These are phyloP conservation scores for Isabelozyma gotoi DNA, from an alignment of 805 yeast genomes.

Conservation along the genomic window DNA sequence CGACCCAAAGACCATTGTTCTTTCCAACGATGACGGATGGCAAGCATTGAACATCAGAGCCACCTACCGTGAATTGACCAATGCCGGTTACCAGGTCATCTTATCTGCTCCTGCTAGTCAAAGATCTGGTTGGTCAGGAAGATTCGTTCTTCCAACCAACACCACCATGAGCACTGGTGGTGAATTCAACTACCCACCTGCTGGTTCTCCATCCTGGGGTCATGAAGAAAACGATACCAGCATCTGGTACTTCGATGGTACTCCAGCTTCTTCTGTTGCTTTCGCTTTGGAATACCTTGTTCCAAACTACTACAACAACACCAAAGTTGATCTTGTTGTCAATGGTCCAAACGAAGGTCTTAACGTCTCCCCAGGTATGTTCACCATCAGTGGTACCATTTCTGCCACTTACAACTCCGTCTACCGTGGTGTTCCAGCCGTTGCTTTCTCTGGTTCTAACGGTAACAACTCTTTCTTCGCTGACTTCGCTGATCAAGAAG, in stretches of 20 bases:
- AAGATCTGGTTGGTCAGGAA: constrained; percentile 51
- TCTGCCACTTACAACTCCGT: constrained; percentile 50
- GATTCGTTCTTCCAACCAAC: constrained; percentile 35
- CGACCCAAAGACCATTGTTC: constrained; percentile 24
- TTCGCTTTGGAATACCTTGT: constrained; percentile 48
- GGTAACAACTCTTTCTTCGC: constrained; percentile 48
- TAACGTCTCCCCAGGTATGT: constrained; percentile 42
- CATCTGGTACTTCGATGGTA: constrained; percentile 56
- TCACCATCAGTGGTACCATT: constrained; percentile 50
- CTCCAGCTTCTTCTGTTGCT: constrained; percentile 54
- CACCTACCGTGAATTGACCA: constrained; percentile 45
- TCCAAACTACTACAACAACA: constrained; percentile 45
- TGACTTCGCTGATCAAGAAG: constrained; percentile 36
- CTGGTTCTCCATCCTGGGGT: constrained; percentile 51
- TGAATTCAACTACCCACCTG: constrained; percentile 39
- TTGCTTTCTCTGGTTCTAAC: constrained; percentile 54
- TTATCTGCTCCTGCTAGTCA: constrained; percentile 46
- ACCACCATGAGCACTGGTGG: constrained; percentile 36
- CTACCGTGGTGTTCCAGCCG: constrained; percentile 48
- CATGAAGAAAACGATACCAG: constrained; percentile 31
- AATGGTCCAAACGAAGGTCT: constrained; percentile 56
- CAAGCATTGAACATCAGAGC: constrained; percentile 58
- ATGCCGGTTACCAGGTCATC: constrained; percentile 46
- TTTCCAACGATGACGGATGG: constrained; percentile 61
- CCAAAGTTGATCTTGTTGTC: constrained; percentile 47